These are phyloP conservation scores for Talaromyces sp. DNA, from an alignment of 2,329 filamentous ascomycete genomes.

Conservation along the genomic window DNA sequence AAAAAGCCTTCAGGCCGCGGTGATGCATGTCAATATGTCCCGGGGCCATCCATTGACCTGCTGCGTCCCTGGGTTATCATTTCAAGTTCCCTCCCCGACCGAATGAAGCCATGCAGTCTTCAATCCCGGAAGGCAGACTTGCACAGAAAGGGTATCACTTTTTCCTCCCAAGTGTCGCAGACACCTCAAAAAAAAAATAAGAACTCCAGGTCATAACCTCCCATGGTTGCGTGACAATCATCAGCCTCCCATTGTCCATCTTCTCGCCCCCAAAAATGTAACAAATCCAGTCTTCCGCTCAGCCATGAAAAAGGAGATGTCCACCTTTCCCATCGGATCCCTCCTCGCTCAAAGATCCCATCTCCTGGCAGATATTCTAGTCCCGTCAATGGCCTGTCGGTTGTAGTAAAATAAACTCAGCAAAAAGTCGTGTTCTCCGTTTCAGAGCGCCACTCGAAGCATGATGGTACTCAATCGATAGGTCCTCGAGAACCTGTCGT, in stretches of 20 bases:
- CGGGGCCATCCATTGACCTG: constrained; percentile 23
- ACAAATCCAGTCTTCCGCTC: constrained; percentile 24
- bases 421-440: constrained; percentile 30
- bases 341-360: constrained; percentile 1
- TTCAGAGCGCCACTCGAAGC: constrained; percentile 30
- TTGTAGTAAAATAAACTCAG: constrained; percentile 22
- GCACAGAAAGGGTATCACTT: constrained; percentile 49
- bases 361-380: constrained; percentile 10
- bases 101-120: constrained; percentile 41
- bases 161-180: constrained; percentile 45
- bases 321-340: constrained; percentile 5
- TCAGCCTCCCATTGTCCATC: constrained; percentile 20
- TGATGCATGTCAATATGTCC: constrained; percentile 33
- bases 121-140: constrained; percentile 42
- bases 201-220: constrained; percentile 41
- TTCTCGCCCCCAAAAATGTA: neutral
- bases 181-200: constrained; percentile 36
- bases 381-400: constrained; percentile 11
- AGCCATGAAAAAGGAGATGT: constrained; percentile 32
- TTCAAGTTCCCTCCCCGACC: constrained; percentile 35
- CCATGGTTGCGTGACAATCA: constrained; percentile 35
- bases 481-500: constrained; percentile 28
- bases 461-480: constrained; percentile 20
- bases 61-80: constrained; percentile 22
- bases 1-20: constrained; percentile 31